Evolutionary conservation across 1,284 basidiomycete genomes (phyloP), one percentile per base, ranked within the genome.

Genomic region (Neonothopanus nambi): DNA sequence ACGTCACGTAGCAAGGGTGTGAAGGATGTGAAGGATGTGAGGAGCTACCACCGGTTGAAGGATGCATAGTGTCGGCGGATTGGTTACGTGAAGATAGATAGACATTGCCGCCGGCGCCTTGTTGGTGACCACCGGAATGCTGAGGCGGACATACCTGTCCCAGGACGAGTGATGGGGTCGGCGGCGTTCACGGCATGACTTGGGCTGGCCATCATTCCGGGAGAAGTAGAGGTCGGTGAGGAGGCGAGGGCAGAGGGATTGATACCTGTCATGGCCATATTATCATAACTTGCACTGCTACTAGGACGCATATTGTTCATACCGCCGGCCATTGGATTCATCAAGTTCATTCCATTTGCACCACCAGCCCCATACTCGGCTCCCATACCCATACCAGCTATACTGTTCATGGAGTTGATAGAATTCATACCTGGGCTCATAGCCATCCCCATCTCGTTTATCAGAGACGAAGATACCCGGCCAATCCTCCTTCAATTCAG

Each of bases 361-460:
- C 23, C 23, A 40, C 23, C 23, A 23, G 39, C 11, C 3, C 50
- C 50, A 13, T 36, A 46, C 17, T 26, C 42, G 28, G 20, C 33
- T n/a, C 50, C 38, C 44, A 54, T 48, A 20, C 40, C 40, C 53
- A 55, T 46, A 17, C 30, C 33, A 23, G 15, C 20, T 38, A 48
- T 48, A 17, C 47, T 40, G 35, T 39, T 37, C 43, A 52, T 52
- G 18, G 21, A 21, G 30, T 38, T 47, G 44, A 54, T 54, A 9
- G 23, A 39, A 18, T 48, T 35, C 9, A 28, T 28, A 26, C 44
- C 44, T 8, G 30, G 28, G 36, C 45, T 45, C 26, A 48, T 21
- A 17, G 38, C 46, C 52, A 54, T 54, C 38, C 21, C 38, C n/a
- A n/a, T n/a, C n/a, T n/a, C n/a, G n/a, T n/a, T n/a, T n/a, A n/a